A percentile compares a stretch with the other conserved stretches of the same genome.
These are phyloP conservation scores for Podila minutissima DNA, from an alignment of 192 early-diverging fungal genomes.

Conservation along the genomic window DNA sequence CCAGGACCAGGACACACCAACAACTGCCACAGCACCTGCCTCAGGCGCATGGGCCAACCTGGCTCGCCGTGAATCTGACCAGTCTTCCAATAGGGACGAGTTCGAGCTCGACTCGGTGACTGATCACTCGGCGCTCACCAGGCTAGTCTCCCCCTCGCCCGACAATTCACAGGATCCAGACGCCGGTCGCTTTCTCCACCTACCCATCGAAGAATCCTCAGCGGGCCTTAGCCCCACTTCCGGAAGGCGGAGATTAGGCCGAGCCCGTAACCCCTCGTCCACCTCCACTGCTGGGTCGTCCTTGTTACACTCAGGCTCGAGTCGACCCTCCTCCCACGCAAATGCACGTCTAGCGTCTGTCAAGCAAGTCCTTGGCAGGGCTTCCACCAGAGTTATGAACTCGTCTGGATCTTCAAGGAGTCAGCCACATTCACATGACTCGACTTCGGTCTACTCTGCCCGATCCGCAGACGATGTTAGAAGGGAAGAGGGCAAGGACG, in stretches of 20 bases:
- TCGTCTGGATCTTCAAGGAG: slow-evolving; percentile 20
- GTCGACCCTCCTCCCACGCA: slow-evolving; percentile 2
- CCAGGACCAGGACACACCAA: background rate
- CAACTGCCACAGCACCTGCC: background rate
- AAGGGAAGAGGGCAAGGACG: background rate
- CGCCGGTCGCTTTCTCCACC: background rate
- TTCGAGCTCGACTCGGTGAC: slow-evolving; percentile 36
- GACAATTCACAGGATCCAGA: slow-evolving; percentile 18
- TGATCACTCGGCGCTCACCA: slow-evolving; percentile 34
- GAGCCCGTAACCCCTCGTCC: slow-evolving; percentile 15
- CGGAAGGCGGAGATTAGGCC: slow-evolving; percentile 16
- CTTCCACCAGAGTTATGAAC: slow-evolving; percentile 45
- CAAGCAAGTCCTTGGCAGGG: slow-evolving; percentile 32
- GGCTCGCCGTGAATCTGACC: slow-evolving; percentile 20
- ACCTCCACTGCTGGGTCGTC: slow-evolving; percentile 6
- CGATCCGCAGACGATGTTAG: background rate
- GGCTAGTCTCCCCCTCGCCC: background rate
- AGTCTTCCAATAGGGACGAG: slow-evolving; percentile 17
- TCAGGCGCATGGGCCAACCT: slow-evolving; percentile 29
- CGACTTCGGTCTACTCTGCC: background rate
- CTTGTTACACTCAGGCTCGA: slow-evolving; percentile 11
- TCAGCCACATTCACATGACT: background rate
- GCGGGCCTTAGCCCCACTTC: slow-evolving; percentile 1
- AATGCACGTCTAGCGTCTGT: slow-evolving; percentile 19
- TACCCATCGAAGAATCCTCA: background rate